These are phyloP conservation scores for Zoysia pacifica DNA, from an alignment of 176 grass and related monocot species.

Conservation along the genomic window DNA sequence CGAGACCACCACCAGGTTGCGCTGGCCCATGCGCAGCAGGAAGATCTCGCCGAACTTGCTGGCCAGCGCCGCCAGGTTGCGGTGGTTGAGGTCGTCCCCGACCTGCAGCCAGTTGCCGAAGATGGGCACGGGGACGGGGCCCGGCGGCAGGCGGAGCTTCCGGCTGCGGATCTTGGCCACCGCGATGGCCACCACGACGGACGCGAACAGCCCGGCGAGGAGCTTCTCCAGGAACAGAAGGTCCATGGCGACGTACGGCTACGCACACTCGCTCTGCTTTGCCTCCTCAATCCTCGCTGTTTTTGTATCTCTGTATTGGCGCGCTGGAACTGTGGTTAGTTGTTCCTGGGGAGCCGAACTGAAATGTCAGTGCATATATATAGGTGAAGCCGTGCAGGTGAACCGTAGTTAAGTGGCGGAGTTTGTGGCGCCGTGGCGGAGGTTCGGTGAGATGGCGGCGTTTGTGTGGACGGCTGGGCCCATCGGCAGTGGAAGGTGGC, in stretches of 20 bases:
- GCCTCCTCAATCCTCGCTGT: neutral
- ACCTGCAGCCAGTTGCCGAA: constrained; percentile 96
- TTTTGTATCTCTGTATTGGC: neutral
- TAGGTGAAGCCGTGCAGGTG: neutral
- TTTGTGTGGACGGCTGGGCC: neutral
- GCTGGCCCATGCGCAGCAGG: constrained; percentile 86
- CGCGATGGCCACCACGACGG: constrained; percentile 57
- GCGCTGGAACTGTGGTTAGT: neutral
- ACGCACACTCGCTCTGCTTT: too few species aligned
- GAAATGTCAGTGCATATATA: constrained; percentile 7
- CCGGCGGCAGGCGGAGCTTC: constrained; percentile 60
- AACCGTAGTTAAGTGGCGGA: neutral
- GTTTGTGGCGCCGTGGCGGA: neutral
- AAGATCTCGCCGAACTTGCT: constrained; percentile 67
- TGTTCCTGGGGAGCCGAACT: neutral
- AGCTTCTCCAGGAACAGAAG: constrained; percentile 65
- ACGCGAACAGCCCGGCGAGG: constrained; percentile 63
- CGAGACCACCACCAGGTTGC: constrained; percentile 83
- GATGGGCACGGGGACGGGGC: constrained; percentile 67
- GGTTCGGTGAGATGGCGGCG: constrained; percentile 29
- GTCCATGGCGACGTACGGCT: constrained; percentile 50
- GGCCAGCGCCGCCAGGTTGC: constrained; percentile 68
- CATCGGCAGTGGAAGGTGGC: neutral
- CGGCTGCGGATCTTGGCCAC: constrained; percentile 73
- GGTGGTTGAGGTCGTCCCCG: constrained; percentile 89